Percentiles rank a stretch among this genome's conserved stretches.
Evolutionary conservation across 768 basidiomycete genomes (phyloP).

Genomic region (Gymnopilus dilepis): DNA sequence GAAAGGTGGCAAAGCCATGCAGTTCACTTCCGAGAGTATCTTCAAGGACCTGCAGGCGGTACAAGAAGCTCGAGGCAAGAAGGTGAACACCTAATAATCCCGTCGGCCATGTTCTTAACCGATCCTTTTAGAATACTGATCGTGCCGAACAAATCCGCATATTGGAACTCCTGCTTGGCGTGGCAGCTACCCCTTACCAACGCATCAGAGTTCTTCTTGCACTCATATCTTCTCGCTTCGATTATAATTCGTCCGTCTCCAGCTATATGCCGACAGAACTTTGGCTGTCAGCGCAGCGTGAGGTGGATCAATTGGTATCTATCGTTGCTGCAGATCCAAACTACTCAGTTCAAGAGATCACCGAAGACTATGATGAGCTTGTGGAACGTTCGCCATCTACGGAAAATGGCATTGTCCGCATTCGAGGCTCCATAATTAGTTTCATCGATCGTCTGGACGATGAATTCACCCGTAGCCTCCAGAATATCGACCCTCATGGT

Average conservation of each 20-base stretch:
- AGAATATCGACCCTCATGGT: conserved; percentile 98
- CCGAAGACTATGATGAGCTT: conserved; percentile 91
- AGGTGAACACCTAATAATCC: conserved; percentile 54
- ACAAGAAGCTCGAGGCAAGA: conserved; percentile 94
- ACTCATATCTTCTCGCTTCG: conserved; percentile 93
- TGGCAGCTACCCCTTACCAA: conserved; percentile 88
- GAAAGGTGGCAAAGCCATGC: conserved; percentile 83
- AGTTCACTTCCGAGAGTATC: conserved; percentile 82
- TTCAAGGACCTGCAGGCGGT: conserved; percentile 92
- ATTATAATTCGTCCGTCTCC: conserved; percentile 89
- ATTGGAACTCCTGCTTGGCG: conserved; percentile 83
- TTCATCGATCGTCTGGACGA: conserved; percentile 97
- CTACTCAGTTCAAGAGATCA: conserved; percentile 87
- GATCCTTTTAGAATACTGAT: conserved; percentile 84
- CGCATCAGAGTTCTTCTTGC: conserved; percentile 93
- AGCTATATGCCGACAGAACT: conserved; percentile 92
- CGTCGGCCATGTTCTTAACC: background rate
- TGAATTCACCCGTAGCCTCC: conserved; percentile 95
- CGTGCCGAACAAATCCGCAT: conserved; percentile 93
- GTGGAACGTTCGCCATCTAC: conserved; percentile 78
- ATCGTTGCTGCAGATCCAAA: conserved; percentile 72
- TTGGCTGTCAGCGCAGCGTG: conserved; percentile 86
- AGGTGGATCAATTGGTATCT: conserved; percentile 87
- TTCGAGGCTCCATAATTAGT: conserved; percentile 95
- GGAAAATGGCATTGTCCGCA: conserved; percentile 78